Evolutionary conservation across 495 filamentous ascomycete species (phyloP).

Genomic region (Xylaria grammica): DNA sequence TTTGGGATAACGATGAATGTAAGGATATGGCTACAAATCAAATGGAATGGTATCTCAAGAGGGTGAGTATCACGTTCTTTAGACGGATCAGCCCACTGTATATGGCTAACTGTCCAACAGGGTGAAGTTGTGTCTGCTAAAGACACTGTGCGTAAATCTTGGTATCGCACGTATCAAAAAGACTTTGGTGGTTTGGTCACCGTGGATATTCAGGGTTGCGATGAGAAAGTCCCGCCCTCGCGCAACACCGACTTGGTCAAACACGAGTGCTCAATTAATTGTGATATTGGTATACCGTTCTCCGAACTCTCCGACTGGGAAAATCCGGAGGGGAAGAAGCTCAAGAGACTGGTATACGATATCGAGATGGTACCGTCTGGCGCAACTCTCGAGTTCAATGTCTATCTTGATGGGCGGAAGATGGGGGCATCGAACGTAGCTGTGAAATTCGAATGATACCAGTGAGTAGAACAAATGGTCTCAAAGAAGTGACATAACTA

Average conservation of each 20-base stretch:
- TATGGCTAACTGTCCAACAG: not conserved
- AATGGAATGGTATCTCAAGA: constrained; percentile 10
- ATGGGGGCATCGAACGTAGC: constrained; percentile 4
- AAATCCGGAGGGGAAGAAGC: not conserved
- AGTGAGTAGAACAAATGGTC: too few relatives aligned
- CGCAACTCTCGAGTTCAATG: not conserved
- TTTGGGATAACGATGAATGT: not conserved
- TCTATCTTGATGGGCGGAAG: constrained; percentile 4
- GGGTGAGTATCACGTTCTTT: not conserved
- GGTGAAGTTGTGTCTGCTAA: constrained; percentile 2
- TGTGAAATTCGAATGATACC: not conserved
- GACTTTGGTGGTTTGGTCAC: not conserved
- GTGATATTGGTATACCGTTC: not conserved
- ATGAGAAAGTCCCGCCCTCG: not conserved
- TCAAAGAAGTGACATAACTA: too few relatives aligned
- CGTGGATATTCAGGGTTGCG: not conserved
- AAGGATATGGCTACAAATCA: not conserved
- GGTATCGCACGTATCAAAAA: not conserved
- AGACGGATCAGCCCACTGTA: not conserved
- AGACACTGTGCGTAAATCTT: not conserved
- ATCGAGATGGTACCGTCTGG: constrained; percentile 2
- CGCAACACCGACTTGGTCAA: not conserved
- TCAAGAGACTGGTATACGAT: constrained; percentile 6
- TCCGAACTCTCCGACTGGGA: not conserved
- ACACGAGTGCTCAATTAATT: not conserved